These are phyloP conservation scores for Murraya koenigii DNA, from an alignment of 345 rosid species.

Conservation along the genomic window DNA sequence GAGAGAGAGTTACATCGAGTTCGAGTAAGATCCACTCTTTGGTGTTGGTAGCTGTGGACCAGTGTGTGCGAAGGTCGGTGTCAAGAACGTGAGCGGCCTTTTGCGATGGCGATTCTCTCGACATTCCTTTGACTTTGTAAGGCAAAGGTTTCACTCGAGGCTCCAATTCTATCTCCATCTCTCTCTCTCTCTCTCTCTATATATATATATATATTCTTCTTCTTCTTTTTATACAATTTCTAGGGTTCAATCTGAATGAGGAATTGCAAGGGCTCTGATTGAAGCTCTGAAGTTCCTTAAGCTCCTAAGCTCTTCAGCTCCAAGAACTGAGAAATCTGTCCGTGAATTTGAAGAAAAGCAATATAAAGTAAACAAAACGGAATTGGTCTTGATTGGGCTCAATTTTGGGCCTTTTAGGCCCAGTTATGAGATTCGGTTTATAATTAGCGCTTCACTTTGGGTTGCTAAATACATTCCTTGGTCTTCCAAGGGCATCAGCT, in stretches of 20 bases:
- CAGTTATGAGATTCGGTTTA: no score
- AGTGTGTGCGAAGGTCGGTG: slow-evolving; percentile 77
- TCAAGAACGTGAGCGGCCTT: slow-evolving; percentile 74
- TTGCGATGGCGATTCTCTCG: slow-evolving; percentile 76
- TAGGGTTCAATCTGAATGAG: neutral
- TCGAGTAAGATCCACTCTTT: slow-evolving; percentile 89
- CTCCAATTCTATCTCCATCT: slow-evolving; percentile 78
- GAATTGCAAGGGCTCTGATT: neutral
- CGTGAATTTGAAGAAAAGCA: no score
- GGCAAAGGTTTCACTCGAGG: slow-evolving; percentile 61
- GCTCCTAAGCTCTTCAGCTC: neutral
- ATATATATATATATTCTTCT: neutral
- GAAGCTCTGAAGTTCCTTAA: neutral
- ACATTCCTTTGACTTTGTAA: slow-evolving; percentile 73
- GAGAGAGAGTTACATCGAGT: slow-evolving; percentile 51
- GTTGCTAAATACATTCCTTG: no score
- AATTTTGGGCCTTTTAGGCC: no score
- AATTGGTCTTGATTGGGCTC: no score
- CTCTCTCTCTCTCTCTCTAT: neutral
- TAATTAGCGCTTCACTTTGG: no score
- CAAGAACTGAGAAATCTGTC: neutral
- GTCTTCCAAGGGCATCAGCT: no score
- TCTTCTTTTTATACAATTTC: neutral
- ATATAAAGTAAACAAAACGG: no score
- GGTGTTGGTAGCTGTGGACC: slow-evolving; percentile 86